Evolutionary conservation across 2,329 filamentous ascomycete species (phyloP), one percentile per base, ranked within the genome.

Genomic region (Ustilaginoidea virens): DNA sequence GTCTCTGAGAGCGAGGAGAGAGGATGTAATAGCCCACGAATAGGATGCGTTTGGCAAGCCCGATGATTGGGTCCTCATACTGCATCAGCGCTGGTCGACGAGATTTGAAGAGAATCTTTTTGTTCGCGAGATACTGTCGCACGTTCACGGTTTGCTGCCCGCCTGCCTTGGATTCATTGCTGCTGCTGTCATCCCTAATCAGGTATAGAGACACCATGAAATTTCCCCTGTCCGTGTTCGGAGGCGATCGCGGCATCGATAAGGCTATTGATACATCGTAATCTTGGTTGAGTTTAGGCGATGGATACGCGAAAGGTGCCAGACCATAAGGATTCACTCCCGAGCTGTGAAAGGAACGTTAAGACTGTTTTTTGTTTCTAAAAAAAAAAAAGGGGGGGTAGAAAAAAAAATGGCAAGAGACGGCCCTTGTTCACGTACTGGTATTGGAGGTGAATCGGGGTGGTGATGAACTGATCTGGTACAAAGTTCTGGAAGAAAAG

Each of bases 141-240:
- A 38, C 32, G 17, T 40, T 38, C 5, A 17, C 8, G 17, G 12
- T 19, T 8, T 25, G 31, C 19, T 21, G 24, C 11, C 25, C 27
- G 13, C 5, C 17, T 11, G 22, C 12, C 4, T n/a, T 21, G 11
- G 25, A 21, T 23, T 33, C 28, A 19, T 28, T 17, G 18, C 16
- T 20, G 4, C 28, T 30, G 5, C 7, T 25, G 7, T 22, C 21
- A 5, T 33, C 33, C 16, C 63, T 63, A 28, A 80, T 64, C 29
- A 93, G 67, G 35, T 73, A 68, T 11, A 93, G 58, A 26, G 80
- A 76, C 12, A 96, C 60, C 90, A 98, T 98, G 61, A 94, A 96
- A 56, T 96, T 96, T 17, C 90, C 90, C 10, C 69, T 68, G 2
- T 67, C 68, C 14, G 80, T 55, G 44, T 98, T 98, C 2, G 64